Base-by-base conservation (phyloP, 2,329 filamentous ascomycete species). In the Chaetomiaceae sp. region DNA sequence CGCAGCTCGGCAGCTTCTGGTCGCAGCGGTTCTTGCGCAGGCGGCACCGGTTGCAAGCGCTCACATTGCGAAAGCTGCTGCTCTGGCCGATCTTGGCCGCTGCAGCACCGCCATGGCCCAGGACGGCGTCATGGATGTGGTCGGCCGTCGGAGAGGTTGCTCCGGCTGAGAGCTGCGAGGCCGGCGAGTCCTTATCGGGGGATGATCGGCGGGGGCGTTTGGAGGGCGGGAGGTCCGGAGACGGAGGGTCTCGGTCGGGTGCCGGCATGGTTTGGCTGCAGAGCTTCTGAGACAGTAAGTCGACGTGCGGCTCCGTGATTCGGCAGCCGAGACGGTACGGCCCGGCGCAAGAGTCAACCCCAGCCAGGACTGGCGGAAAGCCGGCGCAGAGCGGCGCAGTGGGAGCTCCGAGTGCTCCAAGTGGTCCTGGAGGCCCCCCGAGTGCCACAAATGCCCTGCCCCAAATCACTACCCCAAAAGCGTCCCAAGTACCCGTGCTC, bases 21-120 rank as follows among this genome's bases (percentile, higher is more conserved):
- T 97, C 92, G 70, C 92, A 97, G 47, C 90, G 80, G 66, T 96
- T 97, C 75, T 97, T 97, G 63, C 92, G 82, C 66, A 95, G 73
- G 40, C 92, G 82, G 69, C 92, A 97, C 35, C 90, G 82, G 72
- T 96, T 96, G 71, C 92, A 97, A 50, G 92, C 92, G 67, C 88
- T 95, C 58, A 97, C 92, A 67, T 91, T 92, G 61, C 87, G 84
- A 64, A 92, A 92, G 58, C 76, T 83, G 66, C 76, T 82, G 66
- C 79, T 81, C 66, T 82, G 78, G 9, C 76, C 76, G 13, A 72
- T 67, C 61, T 79, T 81, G 34, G 63, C 64, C 30, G 56, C 55
- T n/a, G 58, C 58, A 14, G 58, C 56, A 45, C 63, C 65, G 44
- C 62, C 63, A 50, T 64, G 55, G 14, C 55, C 55, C 20, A 63